Evolutionary conservation across 2,329 filamentous ascomycete genomes (phyloP).

Genomic region (Lecanoromycetidae sp.): DNA sequence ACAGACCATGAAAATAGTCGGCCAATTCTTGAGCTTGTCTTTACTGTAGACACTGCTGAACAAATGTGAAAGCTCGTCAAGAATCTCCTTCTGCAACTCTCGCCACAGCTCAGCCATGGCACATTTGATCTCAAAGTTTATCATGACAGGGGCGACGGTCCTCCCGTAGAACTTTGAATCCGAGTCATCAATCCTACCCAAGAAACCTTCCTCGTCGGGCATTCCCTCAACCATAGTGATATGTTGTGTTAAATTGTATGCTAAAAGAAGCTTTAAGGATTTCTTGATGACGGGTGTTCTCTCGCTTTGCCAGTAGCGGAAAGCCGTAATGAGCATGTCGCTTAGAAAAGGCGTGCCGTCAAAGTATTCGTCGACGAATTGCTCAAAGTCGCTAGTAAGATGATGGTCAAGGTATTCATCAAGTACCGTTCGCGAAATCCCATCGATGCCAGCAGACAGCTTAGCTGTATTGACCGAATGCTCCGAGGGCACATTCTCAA

Average conservation of each 20-base stretch:
- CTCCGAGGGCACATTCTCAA: conserved; percentile 60
- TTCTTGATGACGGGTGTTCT: conserved; percentile 84
- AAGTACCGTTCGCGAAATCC: conserved; percentile 66
- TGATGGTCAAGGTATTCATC: conserved; percentile 92
- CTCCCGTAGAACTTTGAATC: conserved; percentile 81
- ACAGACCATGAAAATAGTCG: conserved; percentile 94
- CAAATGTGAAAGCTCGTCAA: conserved; percentile 80
- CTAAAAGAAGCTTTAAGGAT: conserved; percentile 84
- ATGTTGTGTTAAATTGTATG: conserved; percentile 89
- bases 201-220: conserved; percentile 62
- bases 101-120: conserved; percentile 97
- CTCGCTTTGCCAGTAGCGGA: conserved; percentile 83
- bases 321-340: conserved; percentile 89
- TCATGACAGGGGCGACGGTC: conserved; percentile 91
- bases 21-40: conserved; percentile 97
- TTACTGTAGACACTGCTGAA: conserved; percentile 98
- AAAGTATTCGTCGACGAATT: conserved; percentile 91
- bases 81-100: conserved; percentile 86
- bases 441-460: conserved; percentile 78
- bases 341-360: conserved; percentile 91
- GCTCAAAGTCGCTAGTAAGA: conserved; percentile 82
- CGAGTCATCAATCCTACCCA: conserved; percentile 75
- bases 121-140: conserved; percentile 99
- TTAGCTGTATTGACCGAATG: conserved; percentile 82
- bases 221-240: conserved; percentile 90